Percentiles rank a stretch among this genome's conserved stretches.
phyloP scores from a whole-genome alignment of 768 basidiomycete genomes.

The Russula compacta region DNA sequence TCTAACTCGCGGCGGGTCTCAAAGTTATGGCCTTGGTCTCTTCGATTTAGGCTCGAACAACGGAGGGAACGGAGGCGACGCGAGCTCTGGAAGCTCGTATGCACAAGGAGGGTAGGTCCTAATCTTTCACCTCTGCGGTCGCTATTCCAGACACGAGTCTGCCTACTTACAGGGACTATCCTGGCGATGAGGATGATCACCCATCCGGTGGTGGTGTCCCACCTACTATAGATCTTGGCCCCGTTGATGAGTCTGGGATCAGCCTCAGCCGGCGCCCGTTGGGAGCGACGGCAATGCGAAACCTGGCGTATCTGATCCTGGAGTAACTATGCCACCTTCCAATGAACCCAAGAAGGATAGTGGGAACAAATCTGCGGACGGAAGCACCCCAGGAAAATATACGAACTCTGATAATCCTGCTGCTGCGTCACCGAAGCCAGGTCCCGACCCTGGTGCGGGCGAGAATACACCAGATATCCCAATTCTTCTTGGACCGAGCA shows the following conservation, averaged over 20 bases:
- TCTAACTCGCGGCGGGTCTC: slow-evolving; percentile 8
- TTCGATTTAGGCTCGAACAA: slow-evolving; percentile 9
- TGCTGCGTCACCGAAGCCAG: background rate
- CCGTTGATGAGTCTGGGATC: background rate
- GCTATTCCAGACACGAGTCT: background rate
- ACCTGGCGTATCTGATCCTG: background rate
- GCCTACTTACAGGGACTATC: background rate
- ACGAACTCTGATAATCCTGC: background rate
- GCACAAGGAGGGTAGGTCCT: slow-evolving; percentile 9
- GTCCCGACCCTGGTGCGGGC: background rate
- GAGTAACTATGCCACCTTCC: background rate
- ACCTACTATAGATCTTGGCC: slow-evolving; percentile 9
- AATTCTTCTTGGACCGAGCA: slow-evolving; percentile 5
- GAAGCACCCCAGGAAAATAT: background rate
- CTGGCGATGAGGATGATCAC: background rate
- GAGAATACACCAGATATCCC: background rate
- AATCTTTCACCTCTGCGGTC: background rate
- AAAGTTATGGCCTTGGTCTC: slow-evolving; percentile 14
- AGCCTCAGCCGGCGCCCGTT: background rate
- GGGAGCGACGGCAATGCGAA: background rate
- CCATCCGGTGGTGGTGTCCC: background rate
- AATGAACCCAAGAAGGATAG: background rate
- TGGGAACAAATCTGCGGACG: background rate
- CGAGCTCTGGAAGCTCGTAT: slow-evolving; percentile 15
- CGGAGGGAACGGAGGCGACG: slow-evolving; percentile 19